These are phyloP conservation scores for Eragrostis curvula DNA, from an alignment of 176 grass and related monocot species.

Conservation along the genomic window DNA sequence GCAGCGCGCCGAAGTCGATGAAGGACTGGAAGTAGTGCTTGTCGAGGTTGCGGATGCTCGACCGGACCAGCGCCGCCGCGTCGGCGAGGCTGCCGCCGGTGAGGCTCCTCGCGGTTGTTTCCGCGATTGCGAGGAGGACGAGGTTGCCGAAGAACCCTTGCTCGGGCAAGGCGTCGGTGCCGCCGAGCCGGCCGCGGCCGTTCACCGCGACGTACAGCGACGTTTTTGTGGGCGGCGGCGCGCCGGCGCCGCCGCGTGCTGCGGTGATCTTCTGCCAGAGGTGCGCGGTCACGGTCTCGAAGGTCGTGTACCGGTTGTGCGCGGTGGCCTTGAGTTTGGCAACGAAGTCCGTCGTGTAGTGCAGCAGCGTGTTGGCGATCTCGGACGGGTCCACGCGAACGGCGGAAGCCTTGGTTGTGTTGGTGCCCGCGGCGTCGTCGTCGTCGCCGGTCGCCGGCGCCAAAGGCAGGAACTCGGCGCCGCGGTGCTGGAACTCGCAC, in stretches of 20 bases:
- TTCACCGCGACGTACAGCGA: slow-evolving; percentile 56
- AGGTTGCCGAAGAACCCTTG: slow-evolving; percentile 59
- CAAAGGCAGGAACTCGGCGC: neutral
- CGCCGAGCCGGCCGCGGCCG: slow-evolving; percentile 33
- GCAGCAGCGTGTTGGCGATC: neutral
- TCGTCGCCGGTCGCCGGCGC: no score
- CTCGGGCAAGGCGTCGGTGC: neutral
- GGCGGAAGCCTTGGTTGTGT: no score
- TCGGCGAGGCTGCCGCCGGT: neutral
- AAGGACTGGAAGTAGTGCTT: slow-evolving; percentile 45
- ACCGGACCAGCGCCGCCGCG: slow-evolving; percentile 35
- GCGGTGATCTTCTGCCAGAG: slow-evolving; percentile 61
- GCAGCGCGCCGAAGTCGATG: neutral
- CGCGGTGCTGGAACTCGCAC: neutral
- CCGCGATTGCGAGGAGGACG: slow-evolving; percentile 50
- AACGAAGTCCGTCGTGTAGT: slow-evolving; percentile 20
- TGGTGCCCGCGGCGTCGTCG: no score
- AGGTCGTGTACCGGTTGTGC: slow-evolving; percentile 46
- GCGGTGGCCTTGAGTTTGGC: slow-evolving; percentile 33
- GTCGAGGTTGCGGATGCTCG: slow-evolving; percentile 28
- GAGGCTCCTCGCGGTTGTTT: neutral
- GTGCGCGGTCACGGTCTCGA: slow-evolving; percentile 53
- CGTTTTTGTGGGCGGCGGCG: slow-evolving; percentile 25
- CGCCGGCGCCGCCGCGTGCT: slow-evolving; percentile 45
- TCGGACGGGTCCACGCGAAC: neutral